Evolutionary conservation across 495 filamentous ascomycete species (phyloP).

Genomic region (Penicillium argentinense): DNA sequence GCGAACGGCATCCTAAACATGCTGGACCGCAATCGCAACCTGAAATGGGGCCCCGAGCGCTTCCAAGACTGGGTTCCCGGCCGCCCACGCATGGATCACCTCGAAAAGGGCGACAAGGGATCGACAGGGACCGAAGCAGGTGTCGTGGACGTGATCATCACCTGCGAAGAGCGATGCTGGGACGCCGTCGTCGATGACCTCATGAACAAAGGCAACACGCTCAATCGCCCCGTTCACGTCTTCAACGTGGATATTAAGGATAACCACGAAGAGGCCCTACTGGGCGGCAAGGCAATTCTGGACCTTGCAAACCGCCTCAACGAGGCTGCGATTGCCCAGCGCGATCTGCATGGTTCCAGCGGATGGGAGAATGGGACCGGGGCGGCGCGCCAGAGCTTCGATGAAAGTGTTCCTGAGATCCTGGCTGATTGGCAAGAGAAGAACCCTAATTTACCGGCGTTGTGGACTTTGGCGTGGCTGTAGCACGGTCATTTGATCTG

Average conservation of each 20-base stretch:
- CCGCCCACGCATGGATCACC: conserved; percentile 66
- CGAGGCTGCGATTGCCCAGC: conserved; percentile 74
- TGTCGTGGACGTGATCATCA: conserved; percentile 91
- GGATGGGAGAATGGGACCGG: conserved; percentile 70
- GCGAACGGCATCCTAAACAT: conserved; percentile 93
- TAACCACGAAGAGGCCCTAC: conserved; percentile 92
- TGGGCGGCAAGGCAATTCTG: conserved; percentile 89
- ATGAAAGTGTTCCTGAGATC: conserved; percentile 91
- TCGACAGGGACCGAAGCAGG: conserved; percentile 82
- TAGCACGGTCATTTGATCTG: conserved; percentile 35
- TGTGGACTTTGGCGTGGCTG: conserved; percentile 97
- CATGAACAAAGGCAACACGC: conserved; percentile 71
- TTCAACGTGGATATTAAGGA: conserved; percentile 98
- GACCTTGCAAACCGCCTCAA: conserved; percentile 89
- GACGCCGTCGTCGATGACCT: conserved; percentile 97
- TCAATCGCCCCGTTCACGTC: conserved; percentile 92
- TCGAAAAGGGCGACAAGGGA: conserved; percentile 63
- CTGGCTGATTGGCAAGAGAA: conserved; percentile 94
- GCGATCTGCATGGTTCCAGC: conserved; percentile 56
- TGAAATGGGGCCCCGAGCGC: conserved; percentile 94
- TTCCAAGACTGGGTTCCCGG: conserved; percentile 98
- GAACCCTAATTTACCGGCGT: conserved; percentile 84
- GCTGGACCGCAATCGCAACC: conserved; percentile 84
- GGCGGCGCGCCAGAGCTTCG: conserved; percentile 72
- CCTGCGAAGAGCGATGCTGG: conserved; percentile 98